Percentiles rank a stretch among this genome's conserved stretches.
Conservation (phyloP, 106 monocot species). For the Dactylorhiza incarnata region DNA sequence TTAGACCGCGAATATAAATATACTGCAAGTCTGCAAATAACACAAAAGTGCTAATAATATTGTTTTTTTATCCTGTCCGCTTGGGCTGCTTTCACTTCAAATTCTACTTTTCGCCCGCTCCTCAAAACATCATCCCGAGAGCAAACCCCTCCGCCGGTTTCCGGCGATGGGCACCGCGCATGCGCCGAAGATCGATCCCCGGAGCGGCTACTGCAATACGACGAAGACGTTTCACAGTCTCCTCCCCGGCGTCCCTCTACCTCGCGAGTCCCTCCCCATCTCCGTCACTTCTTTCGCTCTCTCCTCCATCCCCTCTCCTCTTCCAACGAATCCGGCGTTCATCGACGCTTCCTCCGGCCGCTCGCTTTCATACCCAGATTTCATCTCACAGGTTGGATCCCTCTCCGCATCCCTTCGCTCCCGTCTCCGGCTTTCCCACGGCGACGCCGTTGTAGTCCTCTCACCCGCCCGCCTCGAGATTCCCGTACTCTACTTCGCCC, state of each 20-base stretch:
- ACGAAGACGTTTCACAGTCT: conserved; percentile 28
- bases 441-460: conserved; percentile 21
- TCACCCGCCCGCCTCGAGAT: conserved; percentile 14
- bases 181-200: conserved; percentile 6
- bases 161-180: background rate
- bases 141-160: background rate
- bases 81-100: no score
- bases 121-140: background rate
- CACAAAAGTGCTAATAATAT: no score
- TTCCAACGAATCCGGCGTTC: conserved; percentile 18
- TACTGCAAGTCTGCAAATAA: no score
- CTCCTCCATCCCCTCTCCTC: conserved; percentile 18
- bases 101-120: background rate
- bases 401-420: conserved; percentile 15
- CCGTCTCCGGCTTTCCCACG: background rate
- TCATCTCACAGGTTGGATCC: conserved; percentile 7
- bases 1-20: no score
- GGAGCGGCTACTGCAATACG: conserved; percentile 10
- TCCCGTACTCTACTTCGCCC: conserved; percentile 27
- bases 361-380: conserved; percentile 18
- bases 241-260: conserved; percentile 10
- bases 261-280: conserved; percentile 10
- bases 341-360: conserved; percentile 17
- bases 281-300: conserved; percentile 22
- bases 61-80: no score